phyloP scores from a whole-genome alignment of 257 asterid genomes.

The Orobanche coerulescens region DNA sequence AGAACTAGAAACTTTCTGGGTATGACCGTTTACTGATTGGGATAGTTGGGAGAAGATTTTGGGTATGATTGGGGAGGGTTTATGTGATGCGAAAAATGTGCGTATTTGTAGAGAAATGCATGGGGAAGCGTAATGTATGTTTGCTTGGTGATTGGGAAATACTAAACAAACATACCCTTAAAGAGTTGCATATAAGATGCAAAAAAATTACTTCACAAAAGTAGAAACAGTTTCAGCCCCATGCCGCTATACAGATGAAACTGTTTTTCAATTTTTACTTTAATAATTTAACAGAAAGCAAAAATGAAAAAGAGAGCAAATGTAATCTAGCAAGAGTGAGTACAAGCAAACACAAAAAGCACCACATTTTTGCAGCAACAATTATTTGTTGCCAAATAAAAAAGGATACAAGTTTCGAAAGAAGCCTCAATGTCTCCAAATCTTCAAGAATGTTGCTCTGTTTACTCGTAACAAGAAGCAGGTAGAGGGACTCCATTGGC shows the following conservation, averaged over 20 bases:
- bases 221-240: neutral
- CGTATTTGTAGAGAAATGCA: neutral
- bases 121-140: neutral
- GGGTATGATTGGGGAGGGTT: neutral
- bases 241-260: neutral
- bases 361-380: neutral
- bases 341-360: neutral
- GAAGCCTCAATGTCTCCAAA: conserved; percentile 83
- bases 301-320: conserved; percentile 18
- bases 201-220: neutral
- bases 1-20: neutral
- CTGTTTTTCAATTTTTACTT: neutral
- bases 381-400: conserved; percentile 5
- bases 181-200: neutral
- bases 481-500: conserved; percentile 77
- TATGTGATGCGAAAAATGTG: neutral
- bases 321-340: conserved; percentile 11
- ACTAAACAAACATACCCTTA: neutral
- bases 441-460: conserved; percentile 97
- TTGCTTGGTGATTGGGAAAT: neutral
- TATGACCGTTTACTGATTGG: neutral
- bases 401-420: conserved; percentile 86
- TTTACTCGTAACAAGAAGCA: conserved; percentile 87
- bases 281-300: conserved; percentile 5
- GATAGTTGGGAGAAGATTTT: neutral